Conservation (phyloP, 495 filamentous ascomycete species). For the Lophiotrema nucula region DNA sequence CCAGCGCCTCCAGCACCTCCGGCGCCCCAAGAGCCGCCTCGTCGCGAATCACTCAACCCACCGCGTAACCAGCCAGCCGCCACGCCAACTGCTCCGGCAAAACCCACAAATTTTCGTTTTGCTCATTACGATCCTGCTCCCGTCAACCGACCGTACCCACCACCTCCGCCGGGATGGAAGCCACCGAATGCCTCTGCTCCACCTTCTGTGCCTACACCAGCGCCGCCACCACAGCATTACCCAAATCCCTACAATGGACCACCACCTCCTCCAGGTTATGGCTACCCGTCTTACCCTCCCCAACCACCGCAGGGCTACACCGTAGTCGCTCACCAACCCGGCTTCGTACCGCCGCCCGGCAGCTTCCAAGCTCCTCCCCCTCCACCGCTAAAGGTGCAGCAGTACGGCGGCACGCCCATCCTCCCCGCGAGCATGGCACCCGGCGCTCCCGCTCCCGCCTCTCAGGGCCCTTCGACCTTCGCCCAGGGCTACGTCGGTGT, state of each 20-base stretch:
- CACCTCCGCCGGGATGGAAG: background rate
- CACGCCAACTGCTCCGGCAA: background rate
- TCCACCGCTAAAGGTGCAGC: slow-evolving; percentile 24
- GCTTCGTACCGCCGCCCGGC: slow-evolving; percentile 22
- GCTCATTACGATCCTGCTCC: slow-evolving; percentile 10
- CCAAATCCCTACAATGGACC: too few relatives aligned
- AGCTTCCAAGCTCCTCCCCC: slow-evolving; percentile 28
- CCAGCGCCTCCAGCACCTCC: too few relatives aligned
- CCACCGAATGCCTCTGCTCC: background rate
- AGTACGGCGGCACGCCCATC: slow-evolving; percentile 31
- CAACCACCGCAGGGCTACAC: background rate
- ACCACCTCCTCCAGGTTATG: slow-evolving; percentile 13
- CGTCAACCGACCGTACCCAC: background rate
- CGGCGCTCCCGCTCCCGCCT: slow-evolving; percentile 7
- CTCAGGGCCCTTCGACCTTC: background rate
- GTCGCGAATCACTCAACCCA: background rate
- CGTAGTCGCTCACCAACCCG: slow-evolving; percentile 1
- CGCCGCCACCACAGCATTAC: slow-evolving; percentile 7
- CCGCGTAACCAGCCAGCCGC: background rate
- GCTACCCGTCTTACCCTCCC: background rate
- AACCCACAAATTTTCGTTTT: slow-evolving; percentile 1
- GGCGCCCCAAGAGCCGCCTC: background rate
- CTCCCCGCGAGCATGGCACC: slow-evolving; percentile 26
- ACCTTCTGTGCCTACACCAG: background rate
- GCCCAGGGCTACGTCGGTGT: background rate